phyloP scores from a whole-genome alignment of 2,329 filamentous ascomycete species.

The Furcasterigmium furcatum region DNA sequence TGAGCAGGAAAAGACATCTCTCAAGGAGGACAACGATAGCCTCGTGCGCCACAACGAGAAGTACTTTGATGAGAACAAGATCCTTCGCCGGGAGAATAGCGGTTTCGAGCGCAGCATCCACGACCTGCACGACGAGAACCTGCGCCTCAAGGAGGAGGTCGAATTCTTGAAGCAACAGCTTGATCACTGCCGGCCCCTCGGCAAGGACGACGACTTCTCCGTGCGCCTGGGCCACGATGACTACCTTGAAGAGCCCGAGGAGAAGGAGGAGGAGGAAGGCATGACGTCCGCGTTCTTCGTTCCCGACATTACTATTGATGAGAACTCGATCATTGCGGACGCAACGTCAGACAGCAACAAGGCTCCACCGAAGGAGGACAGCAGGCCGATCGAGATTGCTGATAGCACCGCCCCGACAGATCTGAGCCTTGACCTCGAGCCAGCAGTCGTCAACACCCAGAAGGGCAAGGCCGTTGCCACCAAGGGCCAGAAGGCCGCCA shows the following conservation, averaged over 20 bases:
- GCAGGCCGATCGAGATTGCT: slow-evolving; percentile 21
- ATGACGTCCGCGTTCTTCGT: slow-evolving; percentile 59
- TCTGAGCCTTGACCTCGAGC: slow-evolving; percentile 10
- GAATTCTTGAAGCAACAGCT: slow-evolving; percentile 41
- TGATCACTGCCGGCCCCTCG: slow-evolving; percentile 33
- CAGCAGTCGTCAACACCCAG: slow-evolving; percentile 12
- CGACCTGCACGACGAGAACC: slow-evolving; percentile 42
- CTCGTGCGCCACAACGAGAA: slow-evolving; percentile 53
- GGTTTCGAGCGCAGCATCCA: slow-evolving; percentile 42
- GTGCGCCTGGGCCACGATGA: slow-evolving; percentile 25
- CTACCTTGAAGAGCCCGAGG: not conserved
- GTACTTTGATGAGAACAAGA: slow-evolving; percentile 52
- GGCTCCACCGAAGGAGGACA: slow-evolving; percentile 23
- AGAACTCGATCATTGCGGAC: slow-evolving; percentile 18
- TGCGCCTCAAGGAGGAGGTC: slow-evolving; percentile 44
- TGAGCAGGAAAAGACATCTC: slow-evolving; percentile 37
- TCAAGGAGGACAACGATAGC: slow-evolving; percentile 49
- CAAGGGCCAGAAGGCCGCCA: slow-evolving; percentile 16
- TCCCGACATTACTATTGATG: slow-evolving; percentile 54
- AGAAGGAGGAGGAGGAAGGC: slow-evolving; percentile 33
- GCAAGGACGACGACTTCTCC: slow-evolving; percentile 30
- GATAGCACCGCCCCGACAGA: slow-evolving; percentile 23
- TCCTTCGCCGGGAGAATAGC: slow-evolving; percentile 43
- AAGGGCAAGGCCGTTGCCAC: slow-evolving; percentile 15
- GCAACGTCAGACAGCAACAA: slow-evolving; percentile 6